Conservation (phyloP, 2,329 filamentous ascomycete species). For the Trichoderma sp. region DNA sequence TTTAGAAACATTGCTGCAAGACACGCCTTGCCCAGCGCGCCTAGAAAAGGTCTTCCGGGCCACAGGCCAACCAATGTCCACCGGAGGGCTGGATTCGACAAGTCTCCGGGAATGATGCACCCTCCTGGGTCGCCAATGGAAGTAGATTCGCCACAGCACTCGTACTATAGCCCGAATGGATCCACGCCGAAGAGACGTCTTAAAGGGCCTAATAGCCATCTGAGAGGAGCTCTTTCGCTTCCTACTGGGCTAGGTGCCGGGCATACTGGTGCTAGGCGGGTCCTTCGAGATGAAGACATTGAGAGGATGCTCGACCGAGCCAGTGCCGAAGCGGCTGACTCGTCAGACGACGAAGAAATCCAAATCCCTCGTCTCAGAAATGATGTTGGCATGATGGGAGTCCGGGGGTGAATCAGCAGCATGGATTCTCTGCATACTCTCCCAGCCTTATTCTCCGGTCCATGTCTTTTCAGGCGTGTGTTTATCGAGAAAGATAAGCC, state of each 20-base stretch:
- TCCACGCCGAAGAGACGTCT: slow-evolving; percentile 44
- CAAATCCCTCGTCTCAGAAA: slow-evolving; percentile 40
- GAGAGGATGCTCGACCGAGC: slow-evolving; percentile 56
- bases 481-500: not conserved
- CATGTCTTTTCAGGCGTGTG: not conserved
- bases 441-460: not conserved
- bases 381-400: slow-evolving; percentile 31
- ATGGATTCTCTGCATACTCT: not conserved
- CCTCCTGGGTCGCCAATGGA: slow-evolving; percentile 47
- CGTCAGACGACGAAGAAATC: slow-evolving; percentile 58
- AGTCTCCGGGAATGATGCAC: slow-evolving; percentile 38
- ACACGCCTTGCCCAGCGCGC: slow-evolving; percentile 45
- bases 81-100: slow-evolving; percentile 49
- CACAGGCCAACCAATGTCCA: slow-evolving; percentile 42
- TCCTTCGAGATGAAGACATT: slow-evolving; percentile 53
- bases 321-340: slow-evolving; percentile 47
- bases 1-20: slow-evolving; percentile 25
- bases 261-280: slow-evolving; percentile 36
- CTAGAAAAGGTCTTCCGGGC: slow-evolving; percentile 51
- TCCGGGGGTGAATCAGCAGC: slow-evolving; percentile 9
- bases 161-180: slow-evolving; percentile 27
- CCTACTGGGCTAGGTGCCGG: slow-evolving; percentile 46
- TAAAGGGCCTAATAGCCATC: slow-evolving; percentile 38
- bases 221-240: slow-evolving; percentile 45
- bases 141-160: slow-evolving; percentile 36